These are phyloP conservation scores for Psidium guajava DNA, from an alignment of 345 rosid species.

Conservation along the genomic window DNA sequence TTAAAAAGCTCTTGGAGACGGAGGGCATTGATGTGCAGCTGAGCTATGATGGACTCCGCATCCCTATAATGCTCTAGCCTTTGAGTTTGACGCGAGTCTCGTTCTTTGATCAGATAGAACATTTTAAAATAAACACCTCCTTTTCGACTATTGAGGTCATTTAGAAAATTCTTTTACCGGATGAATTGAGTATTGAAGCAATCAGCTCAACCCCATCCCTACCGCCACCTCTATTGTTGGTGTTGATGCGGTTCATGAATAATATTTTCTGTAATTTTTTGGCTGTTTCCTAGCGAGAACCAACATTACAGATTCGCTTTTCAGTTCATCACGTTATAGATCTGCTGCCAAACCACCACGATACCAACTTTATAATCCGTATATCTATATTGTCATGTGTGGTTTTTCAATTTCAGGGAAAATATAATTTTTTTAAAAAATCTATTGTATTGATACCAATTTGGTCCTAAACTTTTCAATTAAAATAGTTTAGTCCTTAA, in stretches of 20 bases:
- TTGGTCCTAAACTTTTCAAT: no score
- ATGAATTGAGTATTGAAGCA: neutral
- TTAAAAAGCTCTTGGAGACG: constrained; percentile 40
- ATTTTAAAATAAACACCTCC: neutral
- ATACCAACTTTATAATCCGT: no score
- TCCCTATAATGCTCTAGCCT: constrained; percentile 42
- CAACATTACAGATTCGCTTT: no score
- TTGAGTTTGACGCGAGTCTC: neutral
- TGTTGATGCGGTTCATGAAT: neutral
- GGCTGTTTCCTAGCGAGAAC: neutral
- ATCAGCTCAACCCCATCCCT: neutral
- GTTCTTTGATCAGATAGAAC: neutral
- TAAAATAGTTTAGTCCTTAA: no score
- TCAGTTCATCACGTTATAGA: no score
- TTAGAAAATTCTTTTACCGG: neutral
- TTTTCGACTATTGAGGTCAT: neutral
- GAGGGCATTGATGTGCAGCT: constrained; percentile 70
- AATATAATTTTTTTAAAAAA: no score
- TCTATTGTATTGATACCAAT: no score
- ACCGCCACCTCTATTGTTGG: neutral
- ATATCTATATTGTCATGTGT: no score
- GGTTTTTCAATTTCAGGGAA: no score
- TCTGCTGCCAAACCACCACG: no score
- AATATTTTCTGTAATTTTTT: neutral
- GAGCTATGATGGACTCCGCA: constrained; percentile 78